Conservation (phyloP, 164 flowering plant species). For the Berberis vulgaris region DNA sequence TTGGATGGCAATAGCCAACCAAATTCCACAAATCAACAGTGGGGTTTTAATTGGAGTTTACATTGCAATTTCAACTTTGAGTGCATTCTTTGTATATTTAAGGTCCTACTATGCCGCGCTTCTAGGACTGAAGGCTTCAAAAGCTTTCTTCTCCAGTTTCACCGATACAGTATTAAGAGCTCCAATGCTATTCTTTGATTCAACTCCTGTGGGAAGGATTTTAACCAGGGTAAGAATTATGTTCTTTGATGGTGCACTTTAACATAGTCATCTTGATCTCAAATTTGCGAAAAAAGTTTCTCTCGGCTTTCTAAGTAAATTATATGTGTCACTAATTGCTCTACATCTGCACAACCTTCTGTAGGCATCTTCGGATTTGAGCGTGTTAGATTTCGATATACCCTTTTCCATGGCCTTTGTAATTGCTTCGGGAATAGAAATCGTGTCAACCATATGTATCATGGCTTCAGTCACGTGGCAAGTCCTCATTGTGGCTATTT, state of each 20-base stretch:
- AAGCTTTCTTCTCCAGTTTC: slow-evolving; percentile 59
- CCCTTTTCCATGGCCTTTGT: slow-evolving; percentile 46
- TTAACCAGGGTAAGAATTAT: slow-evolving; percentile 55
- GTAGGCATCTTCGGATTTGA: slow-evolving; percentile 82
- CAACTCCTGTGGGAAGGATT: slow-evolving; percentile 85
- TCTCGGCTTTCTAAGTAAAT: no score
- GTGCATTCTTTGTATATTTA: slow-evolving; percentile 44
- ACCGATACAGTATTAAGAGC: slow-evolving; percentile 61
- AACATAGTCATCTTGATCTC: no score
- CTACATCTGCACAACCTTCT: neutral
- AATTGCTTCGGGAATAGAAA: slow-evolving; percentile 27
- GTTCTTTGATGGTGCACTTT: neutral
- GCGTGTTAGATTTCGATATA: slow-evolving; percentile 65
- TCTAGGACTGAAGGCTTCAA: slow-evolving; percentile 68
- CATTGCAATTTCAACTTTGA: slow-evolving; percentile 38
- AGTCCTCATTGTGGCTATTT: slow-evolving; percentile 61
- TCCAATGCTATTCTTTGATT: slow-evolving; percentile 88
- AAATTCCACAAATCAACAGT: slow-evolving; percentile 33
- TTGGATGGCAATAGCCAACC: slow-evolving; percentile 69
- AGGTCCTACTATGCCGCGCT: slow-evolving; percentile 44
- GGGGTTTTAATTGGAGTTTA: slow-evolving; percentile 53
- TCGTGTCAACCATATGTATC: slow-evolving; percentile 30
- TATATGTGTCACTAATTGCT: neutral
- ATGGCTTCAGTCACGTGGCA: slow-evolving; percentile 88
- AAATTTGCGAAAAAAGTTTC: no score